phyloP scores from a whole-genome alignment of 2,329 filamentous ascomycete genomes.

The Epichloe coenophiala region DNA sequence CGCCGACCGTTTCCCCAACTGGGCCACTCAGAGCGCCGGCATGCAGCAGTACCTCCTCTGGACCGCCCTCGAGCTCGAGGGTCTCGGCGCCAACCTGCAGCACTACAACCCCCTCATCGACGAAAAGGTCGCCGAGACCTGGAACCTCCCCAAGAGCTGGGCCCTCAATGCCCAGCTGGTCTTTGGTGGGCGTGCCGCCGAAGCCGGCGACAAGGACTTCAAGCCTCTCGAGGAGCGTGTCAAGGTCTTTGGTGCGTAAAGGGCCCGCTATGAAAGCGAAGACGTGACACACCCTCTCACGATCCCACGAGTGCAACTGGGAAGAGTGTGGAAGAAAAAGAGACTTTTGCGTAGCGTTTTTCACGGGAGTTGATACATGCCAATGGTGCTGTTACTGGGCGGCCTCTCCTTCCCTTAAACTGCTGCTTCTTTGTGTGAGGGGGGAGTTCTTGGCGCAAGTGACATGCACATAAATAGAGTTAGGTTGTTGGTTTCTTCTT shows the following conservation, averaged over 20 bases:
- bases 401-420: too few species aligned
- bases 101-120: conserved; percentile 83
- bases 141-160: conserved; percentile 61
- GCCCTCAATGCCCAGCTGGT: conserved; percentile 72
- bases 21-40: conserved; percentile 63
- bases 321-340: background rate
- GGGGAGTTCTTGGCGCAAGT: background rate
- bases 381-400: background rate
- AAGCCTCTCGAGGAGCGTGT: conserved; percentile 51
- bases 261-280: too few species aligned
- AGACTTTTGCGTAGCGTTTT: background rate
- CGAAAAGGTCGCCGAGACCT: conserved; percentile 52
- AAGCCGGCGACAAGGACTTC: conserved; percentile 50
- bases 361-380: background rate
- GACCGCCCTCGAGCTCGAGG: conserved; percentile 71
- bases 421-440: background rate
- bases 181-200: conserved; percentile 52
- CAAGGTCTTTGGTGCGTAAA: conserved; percentile 45
- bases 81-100: conserved; percentile 78
- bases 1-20: conserved; percentile 66
- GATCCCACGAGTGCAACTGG: background rate
- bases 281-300: background rate
- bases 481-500: too few species aligned
- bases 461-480: too few species aligned
- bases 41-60: conserved; percentile 71